Evolutionary conservation across 768 basidiomycete species (phyloP).

Genomic region (Leccinum variicolor): DNA sequence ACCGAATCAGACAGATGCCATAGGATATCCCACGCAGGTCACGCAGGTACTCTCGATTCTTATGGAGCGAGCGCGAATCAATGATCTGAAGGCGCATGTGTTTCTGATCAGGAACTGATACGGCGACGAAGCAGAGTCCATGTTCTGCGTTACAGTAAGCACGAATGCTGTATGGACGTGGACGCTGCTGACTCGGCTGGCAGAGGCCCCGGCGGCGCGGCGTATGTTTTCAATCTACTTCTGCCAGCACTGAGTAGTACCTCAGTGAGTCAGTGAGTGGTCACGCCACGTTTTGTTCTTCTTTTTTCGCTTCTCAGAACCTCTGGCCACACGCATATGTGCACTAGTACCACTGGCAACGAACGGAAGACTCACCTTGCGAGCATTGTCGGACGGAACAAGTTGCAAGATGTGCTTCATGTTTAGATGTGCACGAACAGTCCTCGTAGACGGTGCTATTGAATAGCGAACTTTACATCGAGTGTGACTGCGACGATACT

Average conservation of each 20-base stretch:
- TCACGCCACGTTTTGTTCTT: background rate
- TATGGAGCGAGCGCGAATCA: background rate
- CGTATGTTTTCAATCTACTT: background rate
- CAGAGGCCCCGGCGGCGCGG: too few species aligned
- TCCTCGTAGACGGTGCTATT: too few species aligned
- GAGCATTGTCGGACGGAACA: too few species aligned
- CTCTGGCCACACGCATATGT: background rate
- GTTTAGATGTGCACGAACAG: too few species aligned
- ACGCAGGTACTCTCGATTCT: background rate
- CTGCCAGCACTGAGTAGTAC: background rate
- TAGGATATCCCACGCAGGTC: background rate
- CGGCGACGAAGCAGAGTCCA: background rate
- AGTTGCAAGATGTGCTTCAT: too few species aligned
- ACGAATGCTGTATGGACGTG: background rate
- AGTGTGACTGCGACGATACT: too few species aligned
- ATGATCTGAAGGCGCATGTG: background rate
- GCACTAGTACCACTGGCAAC: too few species aligned
- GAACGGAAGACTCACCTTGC: too few species aligned
- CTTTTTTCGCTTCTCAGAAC: background rate
- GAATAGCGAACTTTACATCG: too few species aligned
- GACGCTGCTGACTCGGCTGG: slow-evolving; percentile 4
- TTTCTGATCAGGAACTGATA: background rate
- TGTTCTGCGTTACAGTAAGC: background rate
- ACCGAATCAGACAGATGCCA: background rate
- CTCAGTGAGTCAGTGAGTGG: too few species aligned